Conservation (phyloP, 768 basidiomycete genomes). For the Suillus subluteus region DNA sequence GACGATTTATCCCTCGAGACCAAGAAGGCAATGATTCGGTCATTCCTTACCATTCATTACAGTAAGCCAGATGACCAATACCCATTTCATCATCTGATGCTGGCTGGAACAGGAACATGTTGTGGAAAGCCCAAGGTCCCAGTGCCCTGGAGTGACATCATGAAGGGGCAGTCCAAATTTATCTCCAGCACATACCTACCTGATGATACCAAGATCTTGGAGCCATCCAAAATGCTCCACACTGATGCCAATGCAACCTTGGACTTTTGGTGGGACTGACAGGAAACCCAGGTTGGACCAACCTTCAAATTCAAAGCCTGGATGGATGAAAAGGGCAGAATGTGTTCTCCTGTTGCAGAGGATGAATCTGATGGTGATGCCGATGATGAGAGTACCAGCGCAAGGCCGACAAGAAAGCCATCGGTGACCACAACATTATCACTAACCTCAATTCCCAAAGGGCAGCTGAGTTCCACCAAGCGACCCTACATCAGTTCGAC, state of each 20-base stretch:
- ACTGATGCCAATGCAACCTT: background rate
- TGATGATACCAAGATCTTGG: background rate
- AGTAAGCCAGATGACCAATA: no score
- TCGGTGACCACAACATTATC: no score
- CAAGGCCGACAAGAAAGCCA: no score
- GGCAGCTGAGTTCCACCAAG: no score
- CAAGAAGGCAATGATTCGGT: no score
- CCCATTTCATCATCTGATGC: no score
- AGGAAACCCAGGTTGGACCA: background rate
- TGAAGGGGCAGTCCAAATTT: background rate
- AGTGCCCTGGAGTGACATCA: background rate
- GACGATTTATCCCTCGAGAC: no score
- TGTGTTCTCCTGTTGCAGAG: background rate
- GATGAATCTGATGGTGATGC: background rate
- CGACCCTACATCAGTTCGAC: no score
- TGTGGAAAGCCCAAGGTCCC: background rate
- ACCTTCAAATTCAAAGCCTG: background rate
- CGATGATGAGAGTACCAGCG: background rate
- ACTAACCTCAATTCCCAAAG: no score
- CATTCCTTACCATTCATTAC: no score
- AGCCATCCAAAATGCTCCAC: background rate
- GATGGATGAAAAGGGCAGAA: background rate
- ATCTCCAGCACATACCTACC: background rate
- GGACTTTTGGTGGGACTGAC: background rate
- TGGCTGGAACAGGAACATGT: background rate